Evolutionary conservation across 176 grass and related monocot genomes (phyloP), one percentile per base, ranked within the genome.

Genomic region (Guadua angustifolia): DNA sequence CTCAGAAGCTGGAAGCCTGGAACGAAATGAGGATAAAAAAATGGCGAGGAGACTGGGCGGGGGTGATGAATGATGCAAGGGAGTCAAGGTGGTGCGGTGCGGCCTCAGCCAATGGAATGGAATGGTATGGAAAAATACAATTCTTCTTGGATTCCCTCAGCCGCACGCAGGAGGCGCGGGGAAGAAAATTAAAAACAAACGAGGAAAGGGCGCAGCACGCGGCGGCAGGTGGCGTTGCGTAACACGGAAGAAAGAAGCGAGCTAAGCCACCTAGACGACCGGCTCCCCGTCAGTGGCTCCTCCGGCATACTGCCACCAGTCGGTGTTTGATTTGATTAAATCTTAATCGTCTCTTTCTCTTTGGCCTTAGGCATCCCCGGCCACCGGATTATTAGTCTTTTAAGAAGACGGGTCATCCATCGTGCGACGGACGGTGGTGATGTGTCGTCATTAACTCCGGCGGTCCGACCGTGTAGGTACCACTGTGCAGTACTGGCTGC

Each of bases 61-160:
- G 2, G 78, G 13, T 8, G 59, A 10, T 9, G 70, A 52, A 5
- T 4, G 3, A 51, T 32, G 59, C 44, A 32, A 47, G 67, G 3
- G 36, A 33, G 36, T 44, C 51, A 26, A 51, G 58, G 8, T 5
- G 29, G 8, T 5, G n/a, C n/a, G 13, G 59, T 18, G 59, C 43
- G 71, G 71, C 53, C 53, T 57, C 19, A 57, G 19, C 59, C 82
- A 66, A 75, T 66, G 82, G n/a, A n/a, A n/a, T n/a, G n/a, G n/a
- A n/a, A n/a, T n/a, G n/a, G n/a, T n/a, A n/a, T n/a, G n/a, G 58
- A 17, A 71, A 58, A 21, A 39, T 14, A 14, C 11, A 17, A 7
- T 61, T 61, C 58, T 6, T 12, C 58, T 6, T 12, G 22, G 22
- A 10, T 4, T 61, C 19, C 35, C n/a, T n/a, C n/a, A n/a, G n/a